Evolutionary conservation across 495 filamentous ascomycete genomes (phyloP).

Genomic region (Mytilinidion resinicola): DNA sequence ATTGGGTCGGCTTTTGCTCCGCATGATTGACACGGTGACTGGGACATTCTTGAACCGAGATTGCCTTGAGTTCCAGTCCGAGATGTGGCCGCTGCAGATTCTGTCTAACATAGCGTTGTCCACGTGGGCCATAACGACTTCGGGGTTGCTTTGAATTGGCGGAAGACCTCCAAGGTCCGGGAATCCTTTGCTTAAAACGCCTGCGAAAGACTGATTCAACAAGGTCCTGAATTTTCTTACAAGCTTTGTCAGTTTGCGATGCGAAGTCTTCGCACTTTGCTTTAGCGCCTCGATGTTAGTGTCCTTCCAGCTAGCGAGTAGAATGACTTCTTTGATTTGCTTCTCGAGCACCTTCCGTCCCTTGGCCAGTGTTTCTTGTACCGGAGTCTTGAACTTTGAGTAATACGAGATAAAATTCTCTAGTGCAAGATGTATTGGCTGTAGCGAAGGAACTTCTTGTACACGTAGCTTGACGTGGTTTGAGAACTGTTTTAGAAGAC

Average conservation of each 20-base stretch:
- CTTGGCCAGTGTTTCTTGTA: conserved; percentile 54
- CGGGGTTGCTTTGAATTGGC: neutral
- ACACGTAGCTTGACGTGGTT: conserved; percentile 53
- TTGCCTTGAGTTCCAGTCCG: conserved; percentile 55
- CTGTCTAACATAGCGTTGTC: neutral
- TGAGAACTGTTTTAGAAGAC: conserved; percentile 66
- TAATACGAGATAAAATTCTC: conserved; percentile 72
- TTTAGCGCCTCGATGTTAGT: conserved; percentile 82
- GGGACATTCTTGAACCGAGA: conserved; percentile 63
- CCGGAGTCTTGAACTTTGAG: conserved; percentile 56
- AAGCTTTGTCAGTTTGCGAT: conserved; percentile 83
- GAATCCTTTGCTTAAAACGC: conserved; percentile 58
- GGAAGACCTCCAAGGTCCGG: conserved; percentile 41
- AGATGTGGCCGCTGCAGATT: conserved; percentile 30
- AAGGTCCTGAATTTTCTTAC: conserved; percentile 79
- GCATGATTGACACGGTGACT: conserved; percentile 60
- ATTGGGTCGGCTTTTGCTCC: conserved; percentile 48
- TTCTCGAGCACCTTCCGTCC: conserved; percentile 68
- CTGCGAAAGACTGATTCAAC: conserved; percentile 63
- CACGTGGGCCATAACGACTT: conserved; percentile 11
- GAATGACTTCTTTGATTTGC: conserved; percentile 77
- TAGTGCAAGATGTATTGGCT: conserved; percentile 52
- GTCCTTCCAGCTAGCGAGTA: conserved; percentile 92
- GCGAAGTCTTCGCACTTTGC: conserved; percentile 83
- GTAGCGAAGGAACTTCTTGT: conserved; percentile 49